A percentile compares a stretch with the other conserved stretches of the same genome.
phyloP scores from a whole-genome alignment of 768 basidiomycete species.

The Mycena floridula region DNA sequence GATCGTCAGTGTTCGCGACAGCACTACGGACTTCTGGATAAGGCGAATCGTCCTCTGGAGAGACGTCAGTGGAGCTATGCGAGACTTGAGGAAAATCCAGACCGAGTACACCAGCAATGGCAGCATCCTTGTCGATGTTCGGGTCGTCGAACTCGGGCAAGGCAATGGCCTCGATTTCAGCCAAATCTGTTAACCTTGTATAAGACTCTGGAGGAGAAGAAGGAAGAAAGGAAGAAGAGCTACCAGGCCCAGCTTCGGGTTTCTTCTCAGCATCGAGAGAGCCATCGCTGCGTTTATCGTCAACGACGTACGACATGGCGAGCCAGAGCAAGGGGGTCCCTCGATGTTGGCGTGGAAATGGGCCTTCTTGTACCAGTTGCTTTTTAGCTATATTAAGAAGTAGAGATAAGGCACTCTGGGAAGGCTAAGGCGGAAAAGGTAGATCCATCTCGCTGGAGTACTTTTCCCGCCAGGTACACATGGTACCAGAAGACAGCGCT shows the following conservation, averaged over 20 bases:
- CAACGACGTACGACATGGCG: conserved; percentile 5
- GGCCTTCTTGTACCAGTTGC: background rate
- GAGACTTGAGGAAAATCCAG: background rate
- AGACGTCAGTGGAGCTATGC: background rate
- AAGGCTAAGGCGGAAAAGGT: too few species aligned
- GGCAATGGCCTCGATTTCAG: conserved; percentile 7
- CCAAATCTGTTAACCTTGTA: background rate
- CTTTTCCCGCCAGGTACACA: too few species aligned
- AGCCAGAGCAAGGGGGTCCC: background rate
- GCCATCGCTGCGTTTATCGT: conserved; percentile 3
- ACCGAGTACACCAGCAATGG: conserved; percentile 16
- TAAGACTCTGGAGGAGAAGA: background rate
- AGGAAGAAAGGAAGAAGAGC: background rate
- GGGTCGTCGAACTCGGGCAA: conserved; percentile 24
- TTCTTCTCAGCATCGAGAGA: conserved; percentile 6
- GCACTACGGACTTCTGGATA: conserved; percentile 52
- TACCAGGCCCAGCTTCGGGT: background rate
- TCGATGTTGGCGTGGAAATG: background rate
- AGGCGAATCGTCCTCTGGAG: conserved; percentile 42
- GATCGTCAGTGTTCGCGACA: conserved; percentile 52
- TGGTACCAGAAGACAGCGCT: too few species aligned
- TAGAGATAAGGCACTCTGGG: too few species aligned
- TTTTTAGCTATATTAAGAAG: too few species aligned
- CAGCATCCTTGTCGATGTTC: conserved; percentile 20
- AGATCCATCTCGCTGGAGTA: too few species aligned